These are phyloP conservation scores for Eucalyptus regnans DNA, from an alignment of 345 rosid genomes.

Conservation along the genomic window DNA sequence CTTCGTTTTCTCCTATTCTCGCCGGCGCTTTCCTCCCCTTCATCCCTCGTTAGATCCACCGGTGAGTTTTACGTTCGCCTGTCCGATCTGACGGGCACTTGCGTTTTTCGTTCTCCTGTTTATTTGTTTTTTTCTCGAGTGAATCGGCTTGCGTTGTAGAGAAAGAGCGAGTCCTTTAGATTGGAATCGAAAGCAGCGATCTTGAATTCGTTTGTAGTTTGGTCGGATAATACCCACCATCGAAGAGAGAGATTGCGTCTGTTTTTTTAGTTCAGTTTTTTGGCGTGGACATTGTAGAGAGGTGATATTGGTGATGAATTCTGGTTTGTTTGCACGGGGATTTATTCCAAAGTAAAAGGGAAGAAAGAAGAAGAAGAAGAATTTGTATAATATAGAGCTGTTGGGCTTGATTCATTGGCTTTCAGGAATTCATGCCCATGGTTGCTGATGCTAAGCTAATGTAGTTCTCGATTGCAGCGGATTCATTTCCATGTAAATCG, in stretches of 20 bases:
- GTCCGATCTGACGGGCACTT: not conserved
- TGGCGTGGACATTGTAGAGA: not conserved
- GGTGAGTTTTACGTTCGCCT: not conserved
- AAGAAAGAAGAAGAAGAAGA: not conserved
- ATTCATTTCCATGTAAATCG: not conserved
- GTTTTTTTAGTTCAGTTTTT: not conserved
- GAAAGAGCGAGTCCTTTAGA: not conserved
- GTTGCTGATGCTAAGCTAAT: not conserved
- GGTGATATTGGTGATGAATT: not conserved
- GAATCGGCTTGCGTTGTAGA: not conserved
- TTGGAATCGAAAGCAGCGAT: not conserved
- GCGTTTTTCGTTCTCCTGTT: not conserved
- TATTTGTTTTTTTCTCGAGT: not conserved
- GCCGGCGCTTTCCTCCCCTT: not conserved
- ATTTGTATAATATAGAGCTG: not conserved
- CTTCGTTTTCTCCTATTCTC: not conserved
- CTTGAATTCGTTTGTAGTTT: not conserved
- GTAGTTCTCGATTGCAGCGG: not conserved
- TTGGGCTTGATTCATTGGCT: not conserved
- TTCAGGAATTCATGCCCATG: not conserved
- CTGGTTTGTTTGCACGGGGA: not conserved
- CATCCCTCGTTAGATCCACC: not conserved
- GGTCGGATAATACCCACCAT: not conserved
- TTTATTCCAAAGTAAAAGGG: not conserved
- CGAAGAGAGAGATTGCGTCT: not conserved